Percentiles rank a stretch among this genome's conserved stretches.
Evolutionary conservation across 352 stramenopile species (phyloP).

Genomic region (Pythium rishiriense): DNA sequence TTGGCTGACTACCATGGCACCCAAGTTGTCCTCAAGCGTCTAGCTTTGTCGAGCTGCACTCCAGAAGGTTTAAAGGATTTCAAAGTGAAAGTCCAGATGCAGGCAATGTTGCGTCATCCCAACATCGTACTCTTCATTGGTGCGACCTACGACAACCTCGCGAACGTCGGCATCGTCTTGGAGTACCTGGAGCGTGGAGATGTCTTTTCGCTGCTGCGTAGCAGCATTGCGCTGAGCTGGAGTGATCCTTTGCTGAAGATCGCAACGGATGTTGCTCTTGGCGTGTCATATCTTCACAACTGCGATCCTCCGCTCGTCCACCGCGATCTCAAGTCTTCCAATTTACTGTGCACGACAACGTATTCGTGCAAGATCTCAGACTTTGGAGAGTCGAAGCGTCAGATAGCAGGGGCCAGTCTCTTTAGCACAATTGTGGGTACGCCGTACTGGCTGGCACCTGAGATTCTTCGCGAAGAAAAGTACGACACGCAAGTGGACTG

Average conservation of each 20-base stretch:
- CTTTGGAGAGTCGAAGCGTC: slow-evolving; percentile 75
- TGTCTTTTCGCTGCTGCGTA: slow-evolving; percentile 60
- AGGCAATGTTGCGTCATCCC: slow-evolving; percentile 76
- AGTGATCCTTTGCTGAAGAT: slow-evolving; percentile 81
- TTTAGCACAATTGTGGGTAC: slow-evolving; percentile 83
- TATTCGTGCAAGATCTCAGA: slow-evolving; percentile 85
- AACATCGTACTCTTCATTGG: slow-evolving; percentile 89
- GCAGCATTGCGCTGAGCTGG: slow-evolving; percentile 67
- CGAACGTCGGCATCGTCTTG: slow-evolving; percentile 74
- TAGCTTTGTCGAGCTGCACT: slow-evolving; percentile 58
- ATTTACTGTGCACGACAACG: slow-evolving; percentile 69
- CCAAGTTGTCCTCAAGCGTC: slow-evolving; percentile 74
- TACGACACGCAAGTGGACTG: slow-evolving; percentile 86
- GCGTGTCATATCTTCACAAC: slow-evolving; percentile 81
- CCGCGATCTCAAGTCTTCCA: slow-evolving; percentile 82
- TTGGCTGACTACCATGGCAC: slow-evolving; percentile 78
- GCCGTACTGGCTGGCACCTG: slow-evolving; percentile 83
- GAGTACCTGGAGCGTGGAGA: slow-evolving; percentile 80
- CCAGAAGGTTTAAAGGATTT: slow-evolving; percentile 68
- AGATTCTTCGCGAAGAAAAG: slow-evolving; percentile 79
- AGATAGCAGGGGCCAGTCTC: slow-evolving; percentile 39
- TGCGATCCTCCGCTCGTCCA: slow-evolving; percentile 78
- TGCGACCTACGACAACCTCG: slow-evolving; percentile 80
- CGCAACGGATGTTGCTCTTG: slow-evolving; percentile 78
- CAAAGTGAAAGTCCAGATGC: slow-evolving; percentile 74